Conservation (phyloP, 345 rosid species). For the Euphorbia peplus region DNA sequence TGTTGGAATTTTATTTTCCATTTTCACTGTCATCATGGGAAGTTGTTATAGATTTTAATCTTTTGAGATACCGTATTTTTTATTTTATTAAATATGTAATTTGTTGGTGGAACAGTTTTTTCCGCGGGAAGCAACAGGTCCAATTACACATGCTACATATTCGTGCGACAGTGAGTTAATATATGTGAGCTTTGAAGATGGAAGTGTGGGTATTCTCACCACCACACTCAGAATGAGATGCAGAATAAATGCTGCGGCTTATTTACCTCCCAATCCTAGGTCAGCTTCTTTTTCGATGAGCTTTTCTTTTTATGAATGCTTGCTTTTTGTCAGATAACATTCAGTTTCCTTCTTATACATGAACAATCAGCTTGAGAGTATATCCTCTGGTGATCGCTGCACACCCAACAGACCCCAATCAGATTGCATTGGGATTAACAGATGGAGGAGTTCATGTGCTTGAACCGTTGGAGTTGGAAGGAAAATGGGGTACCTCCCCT, state of each 20-base stretch:
- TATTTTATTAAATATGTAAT: too few species aligned
- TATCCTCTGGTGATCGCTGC: constrained; percentile 79
- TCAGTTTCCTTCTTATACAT: neutral
- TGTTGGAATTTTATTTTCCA: constrained; percentile 1
- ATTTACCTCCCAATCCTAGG: constrained; percentile 72
- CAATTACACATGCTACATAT: constrained; percentile 76
- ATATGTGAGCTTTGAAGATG: constrained; percentile 75
- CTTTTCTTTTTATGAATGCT: neutral
- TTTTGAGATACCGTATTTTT: neutral
- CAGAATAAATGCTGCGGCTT: constrained; percentile 67
- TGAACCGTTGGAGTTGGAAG: constrained; percentile 73
- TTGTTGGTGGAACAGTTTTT: constrained; percentile 47
- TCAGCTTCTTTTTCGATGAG: constrained; percentile 4
- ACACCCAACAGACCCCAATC: constrained; percentile 67
- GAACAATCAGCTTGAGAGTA: constrained; percentile 60
- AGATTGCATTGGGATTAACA: constrained; percentile 72
- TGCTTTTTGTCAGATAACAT: neutral
- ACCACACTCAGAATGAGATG: constrained; percentile 74
- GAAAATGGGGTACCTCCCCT: constrained; percentile 84
- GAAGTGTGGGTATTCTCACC: constrained; percentile 60
- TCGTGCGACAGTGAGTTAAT: constrained; percentile 79
- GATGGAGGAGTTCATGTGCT: constrained; percentile 65
- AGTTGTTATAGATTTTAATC: neutral
- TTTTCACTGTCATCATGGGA: neutral
- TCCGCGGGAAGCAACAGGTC: constrained; percentile 56